A percentile compares a stretch with the other conserved stretches of the same genome.
These are phyloP conservation scores for Jimgerdemannia lactiflua DNA, from an alignment of 192 early-diverging fungal species.

Conservation along the genomic window DNA sequence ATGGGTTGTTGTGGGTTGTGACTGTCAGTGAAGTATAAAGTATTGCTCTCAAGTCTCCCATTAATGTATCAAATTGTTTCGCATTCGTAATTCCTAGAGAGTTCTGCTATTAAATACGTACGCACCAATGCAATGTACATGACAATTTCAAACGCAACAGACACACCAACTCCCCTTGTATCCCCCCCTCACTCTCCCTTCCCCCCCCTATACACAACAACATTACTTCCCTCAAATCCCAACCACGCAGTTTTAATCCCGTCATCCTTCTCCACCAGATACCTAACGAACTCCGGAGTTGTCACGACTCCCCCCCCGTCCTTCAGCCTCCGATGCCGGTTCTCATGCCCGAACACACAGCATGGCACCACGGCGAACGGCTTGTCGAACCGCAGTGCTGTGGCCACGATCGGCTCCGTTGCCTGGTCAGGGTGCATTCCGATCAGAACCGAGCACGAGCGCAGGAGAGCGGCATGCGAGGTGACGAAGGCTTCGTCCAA, in stretches of 20 bases:
- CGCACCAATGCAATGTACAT: too few species aligned
- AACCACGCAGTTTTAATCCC: slow-evolving; percentile 19
- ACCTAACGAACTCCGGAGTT: slow-evolving; percentile 41
- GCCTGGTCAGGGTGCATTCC: slow-evolving; percentile 61
- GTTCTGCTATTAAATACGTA: too few species aligned
- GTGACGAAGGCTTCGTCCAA: slow-evolving; percentile 34
- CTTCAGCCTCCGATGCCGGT: slow-evolving; percentile 37
- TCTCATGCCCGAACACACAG: slow-evolving; percentile 50
- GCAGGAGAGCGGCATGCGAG: slow-evolving; percentile 21
- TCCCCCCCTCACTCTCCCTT: neutral
- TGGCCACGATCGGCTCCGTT: slow-evolving; percentile 53
- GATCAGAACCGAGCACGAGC: slow-evolving; percentile 39
- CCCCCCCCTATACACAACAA: slow-evolving; percentile 26
- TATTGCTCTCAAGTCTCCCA: too few species aligned
- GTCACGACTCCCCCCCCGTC: slow-evolving; percentile 31
- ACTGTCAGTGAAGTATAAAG: too few species aligned
- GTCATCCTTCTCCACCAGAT: slow-evolving; percentile 35
- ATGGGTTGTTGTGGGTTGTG: too few species aligned
- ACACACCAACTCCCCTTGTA: neutral
- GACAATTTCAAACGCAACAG: too few species aligned
- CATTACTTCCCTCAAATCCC: slow-evolving; percentile 36
- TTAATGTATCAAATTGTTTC: too few species aligned
- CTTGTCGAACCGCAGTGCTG: slow-evolving; percentile 36
- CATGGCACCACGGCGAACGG: slow-evolving; percentile 60
- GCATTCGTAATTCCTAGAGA: too few species aligned